Conservation (phyloP, 805 yeast genomes). For the Starmerella cellae region DNA sequence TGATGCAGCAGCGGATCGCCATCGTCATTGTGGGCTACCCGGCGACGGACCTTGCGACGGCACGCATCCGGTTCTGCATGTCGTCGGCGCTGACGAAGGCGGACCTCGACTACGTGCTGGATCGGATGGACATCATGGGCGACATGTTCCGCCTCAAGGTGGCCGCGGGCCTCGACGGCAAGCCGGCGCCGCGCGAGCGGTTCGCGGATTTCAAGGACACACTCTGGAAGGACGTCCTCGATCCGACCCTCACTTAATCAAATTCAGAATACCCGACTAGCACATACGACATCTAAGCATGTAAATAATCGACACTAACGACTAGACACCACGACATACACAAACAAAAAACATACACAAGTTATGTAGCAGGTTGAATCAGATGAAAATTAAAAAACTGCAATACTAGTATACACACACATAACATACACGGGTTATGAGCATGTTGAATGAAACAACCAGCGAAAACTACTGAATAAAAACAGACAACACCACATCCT, state of each 20-base stretch:
- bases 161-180: slow-evolving; percentile 16
- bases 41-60: slow-evolving; percentile 82
- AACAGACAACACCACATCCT: too few relatives aligned
- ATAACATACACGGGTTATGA: too few relatives aligned
- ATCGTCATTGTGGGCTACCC: slow-evolving; percentile 97
- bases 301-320: not conserved
- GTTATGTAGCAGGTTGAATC: too few relatives aligned
- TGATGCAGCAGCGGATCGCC: slow-evolving; percentile 70
- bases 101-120: slow-evolving; percentile 52
- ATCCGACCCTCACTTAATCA: slow-evolving; percentile 14
- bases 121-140: slow-evolving; percentile 19
- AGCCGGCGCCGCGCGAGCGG: slow-evolving; percentile 18
- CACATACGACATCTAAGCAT: not conserved
- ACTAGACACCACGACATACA: too few relatives aligned
- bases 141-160: slow-evolving; percentile 18
- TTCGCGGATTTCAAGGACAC: slow-evolving; percentile 23
- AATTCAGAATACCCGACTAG: not conserved
- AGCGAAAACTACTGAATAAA: too few relatives aligned
- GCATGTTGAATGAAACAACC: too few relatives aligned
- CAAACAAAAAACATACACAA: too few relatives aligned
- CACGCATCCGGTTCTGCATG: slow-evolving; percentile 87
- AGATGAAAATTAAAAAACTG: too few relatives aligned
- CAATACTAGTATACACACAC: too few relatives aligned
- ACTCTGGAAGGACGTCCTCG: slow-evolving; percentile 24
- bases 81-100: slow-evolving; percentile 85